Percentiles rank a stretch among this genome's conserved stretches.
phyloP scores from a whole-genome alignment of 208 protist species.

The Leishmania guyanensis region DNA sequence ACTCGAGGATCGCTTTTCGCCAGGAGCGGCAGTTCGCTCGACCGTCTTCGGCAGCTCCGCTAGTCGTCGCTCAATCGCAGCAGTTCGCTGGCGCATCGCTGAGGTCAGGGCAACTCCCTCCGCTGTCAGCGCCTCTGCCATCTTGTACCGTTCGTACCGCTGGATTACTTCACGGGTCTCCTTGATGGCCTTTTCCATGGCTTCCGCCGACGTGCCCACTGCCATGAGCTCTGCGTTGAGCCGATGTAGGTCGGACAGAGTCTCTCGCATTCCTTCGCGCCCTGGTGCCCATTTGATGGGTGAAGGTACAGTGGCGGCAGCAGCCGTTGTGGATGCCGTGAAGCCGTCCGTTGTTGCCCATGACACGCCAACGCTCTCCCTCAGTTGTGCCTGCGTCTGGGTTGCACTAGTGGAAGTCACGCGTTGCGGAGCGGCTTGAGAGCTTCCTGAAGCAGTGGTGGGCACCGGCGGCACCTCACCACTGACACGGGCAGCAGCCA shows the following conservation, averaged over 20 bases:
- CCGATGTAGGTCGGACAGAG: conserved; percentile 54
- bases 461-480: conserved; percentile 10
- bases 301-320: not conserved
- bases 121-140: conserved; percentile 39
- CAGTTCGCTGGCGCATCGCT: conserved; percentile 56
- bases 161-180: conserved; percentile 65
- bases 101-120: conserved; percentile 62
- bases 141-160: conserved; percentile 50
- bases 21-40: not conserved
- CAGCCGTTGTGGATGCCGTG: not conserved
- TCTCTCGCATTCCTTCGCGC: conserved; percentile 45
- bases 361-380: conserved; percentile 17
- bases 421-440: too few relatives aligned
- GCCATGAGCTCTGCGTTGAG: conserved; percentile 67
- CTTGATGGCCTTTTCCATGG: conserved; percentile 77
- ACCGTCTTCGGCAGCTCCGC: conserved; percentile 16
- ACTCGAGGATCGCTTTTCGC: not conserved
- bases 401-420: not conserved
- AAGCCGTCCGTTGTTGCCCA: not conserved
- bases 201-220: conserved; percentile 64
- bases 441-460: not conserved
- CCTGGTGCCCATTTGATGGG: too few relatives aligned
- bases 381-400: not conserved
- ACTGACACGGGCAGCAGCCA: conserved; percentile 37
- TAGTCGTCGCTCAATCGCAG: conserved; percentile 65